These are phyloP conservation scores for Cryomyces antarcticus DNA, from an alignment of 495 filamentous ascomycete species.

Conservation along the genomic window DNA sequence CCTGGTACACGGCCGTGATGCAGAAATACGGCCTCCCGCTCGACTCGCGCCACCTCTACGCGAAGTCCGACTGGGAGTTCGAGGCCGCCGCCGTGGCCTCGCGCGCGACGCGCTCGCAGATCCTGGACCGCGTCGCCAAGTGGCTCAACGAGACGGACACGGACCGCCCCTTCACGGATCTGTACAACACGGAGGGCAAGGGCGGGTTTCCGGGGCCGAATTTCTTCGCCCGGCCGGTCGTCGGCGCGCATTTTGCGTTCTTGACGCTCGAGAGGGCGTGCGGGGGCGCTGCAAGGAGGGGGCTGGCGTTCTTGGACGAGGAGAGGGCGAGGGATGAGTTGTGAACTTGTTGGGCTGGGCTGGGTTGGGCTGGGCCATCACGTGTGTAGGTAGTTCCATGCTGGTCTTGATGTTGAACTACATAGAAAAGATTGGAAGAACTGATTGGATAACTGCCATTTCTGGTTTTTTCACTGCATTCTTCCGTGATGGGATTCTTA, in stretches of 20 bases:
- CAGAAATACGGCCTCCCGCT: constrained; percentile 25
- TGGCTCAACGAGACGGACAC: constrained; percentile 23
- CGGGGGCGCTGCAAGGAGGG: constrained; percentile 7
- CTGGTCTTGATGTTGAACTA: too few species aligned
- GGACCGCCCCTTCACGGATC: constrained; percentile 20
- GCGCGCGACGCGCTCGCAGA: constrained; percentile 10
- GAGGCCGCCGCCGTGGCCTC: constrained; percentile 21
- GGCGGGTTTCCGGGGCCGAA: constrained; percentile 18
- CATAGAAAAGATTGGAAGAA: too few species aligned
- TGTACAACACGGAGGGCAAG: constrained; percentile 20
- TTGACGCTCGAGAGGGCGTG: constrained; percentile 22
- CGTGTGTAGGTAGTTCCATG: too few species aligned
- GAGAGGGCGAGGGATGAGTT: neutral
- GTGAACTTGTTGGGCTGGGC: neutral
- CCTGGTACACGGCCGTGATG: constrained; percentile 18
- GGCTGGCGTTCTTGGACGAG: neutral
- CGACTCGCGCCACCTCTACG: constrained; percentile 22
- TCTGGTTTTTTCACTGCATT: too few species aligned
- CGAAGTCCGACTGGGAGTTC: constrained; percentile 25
- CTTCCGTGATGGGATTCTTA: too few species aligned
- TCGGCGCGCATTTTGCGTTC: constrained; percentile 22
- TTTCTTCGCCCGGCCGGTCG: constrained; percentile 22
- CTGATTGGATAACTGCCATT: too few species aligned
- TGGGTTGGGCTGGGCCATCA: too few species aligned
- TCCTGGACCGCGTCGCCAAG: constrained; percentile 15